Evolutionary conservation across 306 rosid species (phyloP), one percentile per base, ranked within the genome.

Genomic region (Hylodesmum podocarpum): DNA sequence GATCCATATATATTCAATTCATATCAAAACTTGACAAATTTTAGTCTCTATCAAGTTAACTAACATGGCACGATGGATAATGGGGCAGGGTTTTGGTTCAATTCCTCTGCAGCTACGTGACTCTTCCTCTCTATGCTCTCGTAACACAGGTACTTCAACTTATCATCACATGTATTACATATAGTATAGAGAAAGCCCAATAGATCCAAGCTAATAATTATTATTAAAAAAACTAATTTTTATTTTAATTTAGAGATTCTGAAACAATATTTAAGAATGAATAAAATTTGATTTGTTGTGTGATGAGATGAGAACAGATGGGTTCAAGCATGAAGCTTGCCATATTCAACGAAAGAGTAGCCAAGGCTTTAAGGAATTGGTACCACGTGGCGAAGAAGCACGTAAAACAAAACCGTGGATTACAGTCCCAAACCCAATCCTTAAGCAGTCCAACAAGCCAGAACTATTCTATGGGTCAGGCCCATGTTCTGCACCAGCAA

Each of bases 291-390:
- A 55, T 72, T 40, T 11, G 4, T 25, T 11, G n/a, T 37, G 80
- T n/a, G n/a, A n/a, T n/a, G n/a, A n/a, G 29, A 27, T 16, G 40
- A 68, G 57, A 46, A 22, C 80, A 90, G 97, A 92, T 90, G 97
- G 97, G 96, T 12, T 80, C 93, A 15, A 78, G 82, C 0, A 89
- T 90, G 97, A 92, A 84, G 50, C 92, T 92, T 4, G 83, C 92
- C 0, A 90, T 92, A 79, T 90, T 92, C 89, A 84, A 87, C 36
- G 89, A 90, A 27, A 83, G 85, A 72, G 89, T 92, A 28, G 97
- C 93, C 0, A 13, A 11, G 8, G 97, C 97, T 1, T 77, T 92
- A 3, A 85, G 87, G 66, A 88, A 84, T 19, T 90, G 96, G 97
- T 91, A 92, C 80, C 88, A 77, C 59, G 18, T 83, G 0, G 96